Conservation (phyloP, 495 filamentous ascomycete species). For the Clohesyomyces aquaticus region DNA sequence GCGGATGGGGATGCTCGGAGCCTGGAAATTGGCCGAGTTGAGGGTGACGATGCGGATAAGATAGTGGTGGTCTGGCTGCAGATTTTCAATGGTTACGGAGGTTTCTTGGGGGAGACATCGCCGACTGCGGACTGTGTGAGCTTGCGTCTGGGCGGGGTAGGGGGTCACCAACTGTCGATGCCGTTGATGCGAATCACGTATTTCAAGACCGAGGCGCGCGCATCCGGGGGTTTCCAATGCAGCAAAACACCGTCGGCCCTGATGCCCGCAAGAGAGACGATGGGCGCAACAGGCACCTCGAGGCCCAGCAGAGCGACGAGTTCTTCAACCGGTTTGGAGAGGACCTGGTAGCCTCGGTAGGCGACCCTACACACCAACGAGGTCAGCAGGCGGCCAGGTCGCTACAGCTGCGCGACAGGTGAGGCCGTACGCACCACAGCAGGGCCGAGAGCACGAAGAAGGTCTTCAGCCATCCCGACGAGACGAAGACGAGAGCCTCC, state of each 20-base stretch:
- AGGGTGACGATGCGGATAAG: constrained; percentile 89
- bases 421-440: constrained; percentile 33
- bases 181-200: constrained; percentile 93
- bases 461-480: constrained; percentile 40
- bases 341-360: constrained; percentile 79
- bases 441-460: constrained; percentile 38
- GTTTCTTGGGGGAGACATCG: constrained; percentile 83
- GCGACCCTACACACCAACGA: constrained; percentile 62
- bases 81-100: constrained; percentile 81
- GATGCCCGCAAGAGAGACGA: constrained; percentile 90
- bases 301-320: constrained; percentile 88
- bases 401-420: neutral
- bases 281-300: constrained; percentile 86
- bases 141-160: too few species aligned
- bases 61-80: constrained; percentile 86
- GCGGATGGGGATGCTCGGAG: constrained; percentile 80
- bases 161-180: constrained; percentile 69
- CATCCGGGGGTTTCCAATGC: constrained; percentile 83
- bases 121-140: constrained; percentile 62
- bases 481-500: constrained; percentile 36
- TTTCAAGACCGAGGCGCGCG: constrained; percentile 77
- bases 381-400: constrained; percentile 1
- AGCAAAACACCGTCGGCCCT: constrained; percentile 84
- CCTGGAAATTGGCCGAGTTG: constrained; percentile 87
- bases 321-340: constrained; percentile 86